Percentiles rank a stretch among this genome's conserved stretches.
Conservation (phyloP, 2,329 filamentous ascomycete genomes). For the Sarocladium oryzae region DNA sequence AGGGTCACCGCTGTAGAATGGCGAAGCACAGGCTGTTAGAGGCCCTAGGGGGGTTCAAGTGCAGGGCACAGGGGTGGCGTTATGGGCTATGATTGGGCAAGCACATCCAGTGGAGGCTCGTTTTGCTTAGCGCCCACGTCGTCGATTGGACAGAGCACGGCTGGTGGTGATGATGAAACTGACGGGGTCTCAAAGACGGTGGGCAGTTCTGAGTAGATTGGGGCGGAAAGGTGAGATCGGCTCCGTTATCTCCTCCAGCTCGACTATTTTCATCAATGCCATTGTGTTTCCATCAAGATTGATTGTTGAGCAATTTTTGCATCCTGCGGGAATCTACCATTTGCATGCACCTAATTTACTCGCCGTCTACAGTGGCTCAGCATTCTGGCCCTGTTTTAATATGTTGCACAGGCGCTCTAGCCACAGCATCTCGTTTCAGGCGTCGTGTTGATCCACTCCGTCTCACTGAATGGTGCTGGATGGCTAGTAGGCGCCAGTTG, state of each 20-base stretch:
- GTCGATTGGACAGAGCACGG: not conserved
- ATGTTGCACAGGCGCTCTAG: conserved; percentile 1
- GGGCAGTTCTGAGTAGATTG: not conserved
- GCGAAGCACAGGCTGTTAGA: not conserved
- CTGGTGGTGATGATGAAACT: not conserved
- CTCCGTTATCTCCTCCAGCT: not conserved
- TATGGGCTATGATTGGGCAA: not conserved
- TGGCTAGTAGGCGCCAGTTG: too few species aligned
- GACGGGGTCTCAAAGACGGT: not conserved
- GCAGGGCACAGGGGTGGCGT: not conserved
- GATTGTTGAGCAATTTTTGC: not conserved
- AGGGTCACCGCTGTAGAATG: not conserved
- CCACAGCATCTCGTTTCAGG: conserved; percentile 9
- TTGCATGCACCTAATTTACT: not conserved
- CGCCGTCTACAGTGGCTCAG: not conserved
- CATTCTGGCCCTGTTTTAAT: not conserved
- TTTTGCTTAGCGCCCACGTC: conserved; percentile 7
- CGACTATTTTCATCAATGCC: not conserved
- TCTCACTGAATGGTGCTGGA: too few species aligned
- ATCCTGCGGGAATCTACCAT: too few species aligned
- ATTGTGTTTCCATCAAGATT: not conserved
- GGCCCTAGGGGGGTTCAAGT: not conserved
- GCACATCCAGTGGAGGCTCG: not conserved
- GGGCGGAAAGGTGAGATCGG: not conserved
- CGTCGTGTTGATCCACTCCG: not conserved